Conservation (phyloP, 805 yeast species). For the Metschnikowia bowlesiae region DNA sequence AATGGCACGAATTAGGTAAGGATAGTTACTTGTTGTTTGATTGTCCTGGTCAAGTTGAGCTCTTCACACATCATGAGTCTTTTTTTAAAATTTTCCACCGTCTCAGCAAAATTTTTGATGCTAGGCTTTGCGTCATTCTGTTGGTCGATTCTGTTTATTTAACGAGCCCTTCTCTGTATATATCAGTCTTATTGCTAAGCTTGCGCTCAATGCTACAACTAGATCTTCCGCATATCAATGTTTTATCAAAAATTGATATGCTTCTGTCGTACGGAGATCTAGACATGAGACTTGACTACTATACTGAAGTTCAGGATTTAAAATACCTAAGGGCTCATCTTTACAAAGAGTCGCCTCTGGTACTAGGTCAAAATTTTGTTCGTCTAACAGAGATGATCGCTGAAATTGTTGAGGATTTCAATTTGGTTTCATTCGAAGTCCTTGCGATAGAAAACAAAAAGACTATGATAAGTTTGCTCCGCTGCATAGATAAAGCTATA, state of each 20-base stretch:
- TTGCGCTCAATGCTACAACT: conserved; percentile 89
- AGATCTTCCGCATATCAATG: conserved; percentile 90
- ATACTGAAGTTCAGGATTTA: conserved; percentile 89
- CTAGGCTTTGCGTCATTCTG: conserved; percentile 80
- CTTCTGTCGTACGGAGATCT: conserved; percentile 71
- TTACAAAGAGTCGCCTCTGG: conserved; percentile 66
- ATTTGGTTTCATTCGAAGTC: conserved; percentile 84
- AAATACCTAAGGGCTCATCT: conserved; percentile 61
- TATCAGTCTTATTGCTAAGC: conserved; percentile 74
- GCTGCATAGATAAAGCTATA: conserved; percentile 81
- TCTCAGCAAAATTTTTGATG: conserved; percentile 52
- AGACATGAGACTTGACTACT: conserved; percentile 78
- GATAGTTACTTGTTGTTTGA: conserved; percentile 70
- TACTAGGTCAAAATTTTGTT: conserved; percentile 57
- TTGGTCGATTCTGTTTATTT: conserved; percentile 78
- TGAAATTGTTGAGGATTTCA: conserved; percentile 81
- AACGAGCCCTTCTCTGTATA: conserved; percentile 83
- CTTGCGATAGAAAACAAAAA: conserved; percentile 86
- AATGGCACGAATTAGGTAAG: conserved; percentile 21
- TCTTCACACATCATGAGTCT: conserved; percentile 85
- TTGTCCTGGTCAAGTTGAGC: conserved; percentile 95
- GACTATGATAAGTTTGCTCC: conserved; percentile 79
- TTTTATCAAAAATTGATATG: conserved; percentile 85
- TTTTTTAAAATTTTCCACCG: conserved; percentile 61
- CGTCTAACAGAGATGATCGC: conserved; percentile 72